Evolutionary conservation across 164 flowering plant species (phyloP), one percentile per base, ranked within the genome.

Genomic region (Aristolochia contorta): DNA sequence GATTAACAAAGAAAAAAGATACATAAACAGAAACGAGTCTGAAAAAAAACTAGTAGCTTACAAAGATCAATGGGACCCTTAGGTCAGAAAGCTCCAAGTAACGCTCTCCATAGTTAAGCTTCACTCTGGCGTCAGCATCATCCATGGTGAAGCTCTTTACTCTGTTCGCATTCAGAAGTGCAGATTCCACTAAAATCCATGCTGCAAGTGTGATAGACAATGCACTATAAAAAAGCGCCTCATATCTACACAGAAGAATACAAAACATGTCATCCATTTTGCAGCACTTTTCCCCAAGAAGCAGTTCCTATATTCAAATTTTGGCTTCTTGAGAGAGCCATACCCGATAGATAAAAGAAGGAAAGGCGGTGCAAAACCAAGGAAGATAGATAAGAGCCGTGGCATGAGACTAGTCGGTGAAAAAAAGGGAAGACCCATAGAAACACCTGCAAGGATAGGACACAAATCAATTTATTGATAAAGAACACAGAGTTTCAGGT

Each of bases 321-420:
- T 8, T 30, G 32, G 10, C 33, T 15, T 13, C n/a, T 6, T 48
- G 18, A 68, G 16, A 41, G 33, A 54, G 67, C 15, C 12, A 59
- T 87, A 92, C 98, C 98, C 98, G 54, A 92, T 92, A 46, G 98
- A 92, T 61, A 92, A 73, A 56, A 92, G 87, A 55, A 92, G 78
- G 75, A 89, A 92, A 48, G 96, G 58, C 4, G 98, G 96, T 46
- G 96, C 96, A 77, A 92, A 87, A 69, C 98, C 98, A 68, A 92
- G 91, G 74, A 80, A 89, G 70, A 92, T 84, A 58, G 98, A 89
- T 65, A 78, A 82, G 6, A 92, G 84, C 59, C 98, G 80, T 57
- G 95, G 75, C 67, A 89, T 67, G 57, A 85, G 78, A 68, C 81
- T 69, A 55, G 74, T 74, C 57, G 78, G 77, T 16, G 98, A 89